Evolutionary conservation across 345 rosid species (phyloP).

Genomic region (Clarkia xantiana): DNA sequence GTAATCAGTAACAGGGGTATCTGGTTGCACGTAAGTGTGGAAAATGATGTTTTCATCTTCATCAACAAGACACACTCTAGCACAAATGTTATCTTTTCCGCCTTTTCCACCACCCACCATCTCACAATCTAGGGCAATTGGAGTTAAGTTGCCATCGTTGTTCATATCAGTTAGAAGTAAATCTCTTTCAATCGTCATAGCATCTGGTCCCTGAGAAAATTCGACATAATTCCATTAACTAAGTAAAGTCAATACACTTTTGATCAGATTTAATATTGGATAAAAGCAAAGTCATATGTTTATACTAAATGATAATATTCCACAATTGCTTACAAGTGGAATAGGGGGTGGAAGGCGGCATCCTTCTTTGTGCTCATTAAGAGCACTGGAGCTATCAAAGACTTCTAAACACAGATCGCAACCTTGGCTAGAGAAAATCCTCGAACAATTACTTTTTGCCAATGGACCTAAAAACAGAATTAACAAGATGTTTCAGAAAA

Average conservation of each 20-base stretch:
- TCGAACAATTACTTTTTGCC: slow-evolving; percentile 29
- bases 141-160: slow-evolving; percentile 15
- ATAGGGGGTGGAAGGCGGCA: slow-evolving; percentile 33
- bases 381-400: slow-evolving; percentile 25
- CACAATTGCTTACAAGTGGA: slow-evolving; percentile 37
- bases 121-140: slow-evolving; percentile 59
- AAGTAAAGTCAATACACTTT: no score
- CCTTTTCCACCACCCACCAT: slow-evolving; percentile 68
- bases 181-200: slow-evolving; percentile 6
- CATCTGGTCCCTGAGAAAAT: slow-evolving; percentile 17
- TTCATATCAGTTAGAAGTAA: slow-evolving; percentile 10
- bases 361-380: slow-evolving; percentile 25
- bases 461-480: slow-evolving; percentile 22
- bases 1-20: slow-evolving; percentile 38
- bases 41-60: slow-evolving; percentile 53
- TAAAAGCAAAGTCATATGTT: no score
- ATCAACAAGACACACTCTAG: slow-evolving; percentile 54
- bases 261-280: no score
- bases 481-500: background rate
- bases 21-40: slow-evolving; percentile 45
- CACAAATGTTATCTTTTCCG: slow-evolving; percentile 44
- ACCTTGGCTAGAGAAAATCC: slow-evolving; percentile 34
- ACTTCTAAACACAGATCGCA: slow-evolving; percentile 46
- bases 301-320: no score
- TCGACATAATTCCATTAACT: no score